phyloP scores from a whole-genome alignment of 768 basidiomycete species.

The Coprinopsis strossmayeri region DNA sequence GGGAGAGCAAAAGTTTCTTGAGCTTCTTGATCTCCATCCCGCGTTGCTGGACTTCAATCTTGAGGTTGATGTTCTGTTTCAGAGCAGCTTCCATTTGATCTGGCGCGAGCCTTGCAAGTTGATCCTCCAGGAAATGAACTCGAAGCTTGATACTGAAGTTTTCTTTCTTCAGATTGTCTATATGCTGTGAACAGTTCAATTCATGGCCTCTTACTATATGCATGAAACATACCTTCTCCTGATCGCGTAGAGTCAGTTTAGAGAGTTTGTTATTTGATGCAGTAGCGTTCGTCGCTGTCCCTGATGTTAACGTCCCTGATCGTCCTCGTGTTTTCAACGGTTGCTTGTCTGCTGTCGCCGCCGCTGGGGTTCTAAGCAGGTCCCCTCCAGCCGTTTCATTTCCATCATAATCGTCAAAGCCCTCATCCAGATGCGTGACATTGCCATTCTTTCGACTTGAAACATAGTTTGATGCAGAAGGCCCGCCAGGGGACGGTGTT shows the following conservation, averaged over 20 bases:
- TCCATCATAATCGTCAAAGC: conserved; percentile 26
- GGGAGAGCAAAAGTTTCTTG: conserved; percentile 81
- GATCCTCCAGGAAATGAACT: conserved; percentile 92
- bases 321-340: conserved; percentile 3
- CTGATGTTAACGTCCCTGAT: conserved; percentile 19
- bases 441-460: conserved; percentile 30
- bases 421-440: conserved; percentile 12
- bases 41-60: conserved; percentile 86
- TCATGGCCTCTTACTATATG: neutral
- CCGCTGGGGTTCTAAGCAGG: conserved; percentile 49
- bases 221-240: conserved; percentile 73
- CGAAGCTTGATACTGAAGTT: conserved; percentile 96
- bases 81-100: conserved; percentile 89
- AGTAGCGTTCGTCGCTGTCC: conserved; percentile 13
- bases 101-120: conserved; percentile 81
- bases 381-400: conserved; percentile 28
- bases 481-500: conserved; percentile 44
- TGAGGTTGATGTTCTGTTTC: conserved; percentile 90
- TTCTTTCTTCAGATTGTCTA: conserved; percentile 93
- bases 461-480: conserved; percentile 33
- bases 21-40: conserved; percentile 89
- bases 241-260: conserved; percentile 79
- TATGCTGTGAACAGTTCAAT: conserved; percentile 51
- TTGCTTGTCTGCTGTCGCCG: conserved; percentile 31
- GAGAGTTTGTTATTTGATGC: conserved; percentile 7